Conservation (phyloP, 805 yeast species). For the Geotrichum ghanense region DNA sequence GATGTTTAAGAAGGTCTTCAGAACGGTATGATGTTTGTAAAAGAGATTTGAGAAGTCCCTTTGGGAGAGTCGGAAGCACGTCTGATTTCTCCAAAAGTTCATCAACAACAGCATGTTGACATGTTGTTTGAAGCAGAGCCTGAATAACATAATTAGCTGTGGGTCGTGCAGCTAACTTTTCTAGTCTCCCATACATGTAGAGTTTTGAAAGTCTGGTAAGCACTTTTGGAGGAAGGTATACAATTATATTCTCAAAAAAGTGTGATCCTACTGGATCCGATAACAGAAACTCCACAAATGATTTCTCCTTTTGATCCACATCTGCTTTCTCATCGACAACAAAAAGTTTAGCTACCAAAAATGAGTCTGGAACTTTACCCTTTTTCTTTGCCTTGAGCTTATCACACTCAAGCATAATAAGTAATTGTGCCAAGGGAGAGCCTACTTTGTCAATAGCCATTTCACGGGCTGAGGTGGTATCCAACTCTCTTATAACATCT, state of each 20-base stretch:
- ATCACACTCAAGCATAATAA: conserved; percentile 59
- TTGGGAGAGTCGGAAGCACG: conserved; percentile 16
- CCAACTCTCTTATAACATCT: conserved; percentile 24
- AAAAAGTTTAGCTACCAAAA: conserved; percentile 40
- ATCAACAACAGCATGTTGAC: conserved; percentile 11
- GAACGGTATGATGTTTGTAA: not conserved
- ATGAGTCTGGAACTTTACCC: conserved; percentile 35
- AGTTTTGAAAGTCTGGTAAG: conserved; percentile 56
- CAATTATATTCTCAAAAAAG: conserved; percentile 65
- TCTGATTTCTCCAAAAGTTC: conserved; percentile 12
- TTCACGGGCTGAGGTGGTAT: conserved; percentile 49
- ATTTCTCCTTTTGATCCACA: conserved; percentile 33
- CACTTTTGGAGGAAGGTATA: conserved; percentile 52
- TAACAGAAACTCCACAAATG: conserved; percentile 72
- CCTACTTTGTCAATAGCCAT: conserved; percentile 69
- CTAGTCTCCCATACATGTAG: conserved; percentile 65
- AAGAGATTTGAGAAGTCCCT: conserved; percentile 16
- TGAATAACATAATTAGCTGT: conserved; percentile 78
- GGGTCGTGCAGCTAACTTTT: conserved; percentile 66
- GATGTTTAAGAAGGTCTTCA: not conserved
- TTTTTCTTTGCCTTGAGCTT: conserved; percentile 41
- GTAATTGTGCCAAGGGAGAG: conserved; percentile 76
- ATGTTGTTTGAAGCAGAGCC: conserved; percentile 39
- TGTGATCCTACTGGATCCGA: conserved; percentile 91
- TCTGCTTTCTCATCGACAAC: conserved; percentile 41